Conservation (phyloP, 1,139 yeast species). For the Scheffersomyces illinoinensis region DNA sequence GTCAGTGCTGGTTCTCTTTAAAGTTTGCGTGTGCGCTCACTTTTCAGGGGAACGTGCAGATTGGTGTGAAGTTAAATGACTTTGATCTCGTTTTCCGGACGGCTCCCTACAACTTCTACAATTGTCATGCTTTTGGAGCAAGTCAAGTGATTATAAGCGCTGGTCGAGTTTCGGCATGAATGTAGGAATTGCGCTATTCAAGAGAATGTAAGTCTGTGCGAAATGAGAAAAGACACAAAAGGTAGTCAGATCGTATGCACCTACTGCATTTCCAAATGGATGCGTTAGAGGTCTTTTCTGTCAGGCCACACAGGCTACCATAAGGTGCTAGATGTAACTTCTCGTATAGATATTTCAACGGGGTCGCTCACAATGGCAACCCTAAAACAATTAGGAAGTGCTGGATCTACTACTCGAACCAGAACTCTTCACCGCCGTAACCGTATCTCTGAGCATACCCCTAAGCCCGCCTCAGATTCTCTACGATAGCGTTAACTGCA, state of each 20-base stretch:
- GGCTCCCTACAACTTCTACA: background rate
- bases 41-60: background rate
- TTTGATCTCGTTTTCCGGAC: background rate
- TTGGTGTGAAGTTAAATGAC: background rate
- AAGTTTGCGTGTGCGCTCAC: background rate
- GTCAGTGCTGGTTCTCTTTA: background rate
- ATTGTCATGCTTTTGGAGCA: background rate
- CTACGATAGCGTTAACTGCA: background rate
- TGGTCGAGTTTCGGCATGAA: background rate
- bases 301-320: too few relatives aligned
- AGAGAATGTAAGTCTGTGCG: background rate
- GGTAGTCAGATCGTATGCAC: background rate
- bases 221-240: background rate
- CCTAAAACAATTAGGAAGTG: background rate
- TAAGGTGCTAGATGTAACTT: background rate
- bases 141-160: background rate
- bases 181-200: background rate
- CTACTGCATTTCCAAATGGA: background rate
- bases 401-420: background rate
- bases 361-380: too few relatives aligned
- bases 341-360: background rate
- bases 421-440: background rate
- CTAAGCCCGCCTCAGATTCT: background rate
- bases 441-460: background rate
- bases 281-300: background rate